These are phyloP conservation scores for Cercospora janseana DNA, from an alignment of 2,329 filamentous ascomycete genomes.

Conservation along the genomic window DNA sequence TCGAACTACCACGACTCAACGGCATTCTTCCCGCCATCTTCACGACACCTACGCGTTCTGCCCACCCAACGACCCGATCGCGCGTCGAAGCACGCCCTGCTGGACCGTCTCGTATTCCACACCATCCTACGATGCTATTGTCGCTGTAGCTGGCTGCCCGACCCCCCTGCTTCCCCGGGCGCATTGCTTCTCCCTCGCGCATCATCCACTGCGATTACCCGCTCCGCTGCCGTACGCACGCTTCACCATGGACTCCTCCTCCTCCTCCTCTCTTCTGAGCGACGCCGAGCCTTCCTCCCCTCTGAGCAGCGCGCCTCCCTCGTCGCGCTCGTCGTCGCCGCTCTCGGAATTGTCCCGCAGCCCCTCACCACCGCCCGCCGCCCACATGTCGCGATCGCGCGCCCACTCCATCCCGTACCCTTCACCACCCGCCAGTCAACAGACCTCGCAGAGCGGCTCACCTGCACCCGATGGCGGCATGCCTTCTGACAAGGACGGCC, in stretches of 20 bases:
- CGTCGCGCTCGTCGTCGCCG: conserved; percentile 22
- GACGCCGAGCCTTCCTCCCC: conserved; percentile 24
- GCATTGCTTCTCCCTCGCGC: conserved; percentile 8
- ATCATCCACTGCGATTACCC: conserved; percentile 16
- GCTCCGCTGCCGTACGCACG: no score
- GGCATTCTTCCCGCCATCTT: conserved; percentile 7
- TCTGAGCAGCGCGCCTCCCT: conserved; percentile 31
- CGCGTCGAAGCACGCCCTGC: conserved; percentile 6
- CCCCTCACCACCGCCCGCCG: conserved; percentile 24
- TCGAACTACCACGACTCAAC: conserved; percentile 3
- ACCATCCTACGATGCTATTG: conserved; percentile 12
- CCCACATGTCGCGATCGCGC: conserved; percentile 28
- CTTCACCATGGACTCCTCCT: conserved; percentile 16
- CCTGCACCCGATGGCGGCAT: conserved; percentile 44
- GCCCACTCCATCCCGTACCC: conserved; percentile 41
- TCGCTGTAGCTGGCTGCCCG: conserved; percentile 4
- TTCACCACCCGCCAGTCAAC: conserved; percentile 44
- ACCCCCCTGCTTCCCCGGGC: conserved; percentile 5
- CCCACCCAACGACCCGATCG: conserved; percentile 10
- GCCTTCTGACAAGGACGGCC: conserved; percentile 58
- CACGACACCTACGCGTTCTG: conserved; percentile 11
- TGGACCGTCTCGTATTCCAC: background rate
- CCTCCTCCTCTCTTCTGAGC: conserved; percentile 3
- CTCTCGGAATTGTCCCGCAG: conserved; percentile 20
- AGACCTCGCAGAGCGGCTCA: conserved; percentile 47